These are phyloP conservation scores for Russula brevipes DNA, from an alignment of 768 basidiomycete genomes.

Conservation along the genomic window DNA sequence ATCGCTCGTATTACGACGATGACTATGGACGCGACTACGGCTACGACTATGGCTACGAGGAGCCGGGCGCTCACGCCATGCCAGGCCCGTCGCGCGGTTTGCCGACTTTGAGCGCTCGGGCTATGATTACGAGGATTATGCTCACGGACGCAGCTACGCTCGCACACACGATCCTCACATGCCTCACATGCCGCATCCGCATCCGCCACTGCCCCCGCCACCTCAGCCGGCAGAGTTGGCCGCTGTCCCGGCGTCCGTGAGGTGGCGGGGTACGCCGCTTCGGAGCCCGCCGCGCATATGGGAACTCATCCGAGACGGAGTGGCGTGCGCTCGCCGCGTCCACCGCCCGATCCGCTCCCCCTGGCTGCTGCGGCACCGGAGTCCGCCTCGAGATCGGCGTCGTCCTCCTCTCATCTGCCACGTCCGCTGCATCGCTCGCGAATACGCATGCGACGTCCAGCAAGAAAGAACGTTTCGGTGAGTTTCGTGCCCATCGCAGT, in stretches of 20 bases:
- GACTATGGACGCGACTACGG: background rate
- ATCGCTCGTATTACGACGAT: background rate
- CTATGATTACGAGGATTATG: background rate
- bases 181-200: background rate
- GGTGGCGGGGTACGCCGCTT: background rate
- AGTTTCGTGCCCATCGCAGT: slow-evolving; percentile 56
- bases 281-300: slow-evolving; percentile 14
- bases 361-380: background rate
- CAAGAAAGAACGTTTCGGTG: slow-evolving; percentile 13
- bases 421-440: background rate
- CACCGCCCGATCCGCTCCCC: background rate
- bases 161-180: background rate
- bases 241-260: background rate
- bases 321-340: background rate
- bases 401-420: background rate
- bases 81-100: background rate
- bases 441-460: background rate
- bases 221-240: background rate
- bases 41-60: slow-evolving; percentile 12
- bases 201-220: background rate
- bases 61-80: background rate
- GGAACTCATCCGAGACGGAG: background rate
- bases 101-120: slow-evolving; percentile 7
- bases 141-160: background rate
- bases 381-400: background rate